Base-by-base conservation (phyloP, 192 early-diverging fungal species). In the Piromyces sp. region DNA sequence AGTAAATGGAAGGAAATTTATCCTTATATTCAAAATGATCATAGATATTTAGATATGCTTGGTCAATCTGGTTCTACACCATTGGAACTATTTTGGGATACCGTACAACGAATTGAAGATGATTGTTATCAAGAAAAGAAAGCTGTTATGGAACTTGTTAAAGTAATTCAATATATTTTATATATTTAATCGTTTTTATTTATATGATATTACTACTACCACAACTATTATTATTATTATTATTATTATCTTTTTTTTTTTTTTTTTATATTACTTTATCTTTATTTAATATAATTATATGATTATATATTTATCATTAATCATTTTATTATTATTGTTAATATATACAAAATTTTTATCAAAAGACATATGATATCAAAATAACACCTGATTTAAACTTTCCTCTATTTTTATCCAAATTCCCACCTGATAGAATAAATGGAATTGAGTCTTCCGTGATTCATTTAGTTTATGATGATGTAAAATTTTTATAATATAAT, bases 81-180 rank as follows among this genome's bases (percentile, higher is more conserved):
- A 1, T 84, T 96, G 36, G 97, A 99, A 78, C 82, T 99, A 36
- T 99, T 97, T 85, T 97, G 96, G 94, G 97, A 99, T 84, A 82
- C 92, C 7, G 84, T 97, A 17, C 92, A 95, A 81, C 90, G 93
- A 30, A 85, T 98, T 5, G 93, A 95, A 28, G 95, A 97, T 31
- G 85, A 88, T 19, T 87, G 92, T 22, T 90, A 94, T 83, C 86
- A 90, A 37, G 88, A 94, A 37, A 88, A 93, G 28, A 93, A 92
- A 82, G 86, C 85, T 29, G 85, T 96, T 4, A 89, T 92, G 33
- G 93, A 93, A 30, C 31, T 88, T 30, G 80, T 95, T 30, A 90
- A 89, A 86, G 89, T 37, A 28, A 36, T 30, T 13, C 22, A 31
- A 30, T 22, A n/a, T n/a, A n/a, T n/a, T n/a, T n/a, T n/a, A n/a